Evolutionary conservation across 225 moss, liverwort and hornwort genomes (phyloP).

Genomic region (Bryoerythrophyllum caledonicum): DNA sequence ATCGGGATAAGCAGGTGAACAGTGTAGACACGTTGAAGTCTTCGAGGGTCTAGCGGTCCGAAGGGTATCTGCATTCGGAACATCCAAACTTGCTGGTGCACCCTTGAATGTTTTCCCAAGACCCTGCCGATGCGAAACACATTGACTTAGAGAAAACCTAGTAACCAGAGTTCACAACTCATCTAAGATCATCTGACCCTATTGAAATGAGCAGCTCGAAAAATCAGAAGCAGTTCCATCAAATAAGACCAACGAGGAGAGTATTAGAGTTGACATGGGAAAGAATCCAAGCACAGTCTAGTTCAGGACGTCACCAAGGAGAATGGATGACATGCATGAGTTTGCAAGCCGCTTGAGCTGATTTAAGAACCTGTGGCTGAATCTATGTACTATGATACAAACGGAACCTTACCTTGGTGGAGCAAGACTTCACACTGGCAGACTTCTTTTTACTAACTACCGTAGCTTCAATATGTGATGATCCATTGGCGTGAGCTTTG

Average conservation of each 20-base stretch:
- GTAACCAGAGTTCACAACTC: not conserved
- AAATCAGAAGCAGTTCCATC: not conserved
- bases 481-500: conserved; percentile 28
- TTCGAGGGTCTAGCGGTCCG: conserved; percentile 24
- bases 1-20: conserved; percentile 28
- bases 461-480: conserved; percentile 5
- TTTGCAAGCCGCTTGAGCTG: not conserved
- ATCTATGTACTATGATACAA: not conserved
- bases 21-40: conserved; percentile 25
- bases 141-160: not conserved
- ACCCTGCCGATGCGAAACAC: conserved; percentile 25
- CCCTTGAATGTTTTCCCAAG: conserved; percentile 20
- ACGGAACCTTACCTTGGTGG: conserved; percentile 15
- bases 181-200: not conserved
- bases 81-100: conserved; percentile 31
- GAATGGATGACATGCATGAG: not conserved
- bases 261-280: not conserved
- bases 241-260: not conserved
- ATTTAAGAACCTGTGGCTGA: not conserved
- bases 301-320: not conserved
- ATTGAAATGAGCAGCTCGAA: not conserved
- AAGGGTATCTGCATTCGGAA: conserved; percentile 23
- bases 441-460: not conserved
- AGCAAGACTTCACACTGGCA: conserved; percentile 18
- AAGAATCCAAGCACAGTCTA: not conserved